Conservation (phyloP, 2,329 filamentous ascomycete species). For the Plenodomus tracheiphilus region DNA sequence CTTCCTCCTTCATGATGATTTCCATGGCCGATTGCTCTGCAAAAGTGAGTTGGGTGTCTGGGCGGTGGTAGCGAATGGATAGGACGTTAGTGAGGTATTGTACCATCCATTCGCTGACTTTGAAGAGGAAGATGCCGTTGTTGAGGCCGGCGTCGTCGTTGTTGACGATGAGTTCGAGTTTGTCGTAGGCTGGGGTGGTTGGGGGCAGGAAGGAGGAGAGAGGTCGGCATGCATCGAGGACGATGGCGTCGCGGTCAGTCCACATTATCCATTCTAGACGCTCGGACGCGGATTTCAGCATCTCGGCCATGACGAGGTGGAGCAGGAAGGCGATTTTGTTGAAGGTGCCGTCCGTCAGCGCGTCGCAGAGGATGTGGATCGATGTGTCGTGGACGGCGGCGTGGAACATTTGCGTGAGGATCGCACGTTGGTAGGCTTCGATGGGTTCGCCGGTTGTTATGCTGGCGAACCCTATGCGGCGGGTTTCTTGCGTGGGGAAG, state of each 20-base stretch:
- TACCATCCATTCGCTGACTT: slow-evolving; percentile 46
- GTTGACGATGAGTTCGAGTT: slow-evolving; percentile 40
- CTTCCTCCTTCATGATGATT: slow-evolving; percentile 35
- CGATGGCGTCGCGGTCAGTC: slow-evolving; percentile 50
- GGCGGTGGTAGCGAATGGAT: slow-evolving; percentile 44
- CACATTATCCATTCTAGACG: slow-evolving; percentile 50
- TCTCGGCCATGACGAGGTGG: slow-evolving; percentile 39
- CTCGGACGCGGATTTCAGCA: slow-evolving; percentile 44
- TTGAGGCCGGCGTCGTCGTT: slow-evolving; percentile 49
- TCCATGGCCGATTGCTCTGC: slow-evolving; percentile 50
- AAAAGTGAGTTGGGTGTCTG: slow-evolving; percentile 37
- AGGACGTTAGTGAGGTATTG: slow-evolving; percentile 45
- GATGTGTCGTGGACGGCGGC: slow-evolving; percentile 47
- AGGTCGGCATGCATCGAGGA: slow-evolving; percentile 49
- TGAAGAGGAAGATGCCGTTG: slow-evolving; percentile 48
- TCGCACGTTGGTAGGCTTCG: slow-evolving; percentile 45
- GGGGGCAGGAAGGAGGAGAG: slow-evolving; percentile 46
- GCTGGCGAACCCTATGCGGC: slow-evolving; percentile 37
- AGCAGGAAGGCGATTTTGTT: slow-evolving; percentile 52
- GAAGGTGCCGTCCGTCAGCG: slow-evolving; percentile 50
- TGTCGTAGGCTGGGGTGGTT: slow-evolving; percentile 1
- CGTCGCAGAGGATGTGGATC: slow-evolving; percentile 46
- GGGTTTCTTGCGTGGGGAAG: slow-evolving; percentile 11
- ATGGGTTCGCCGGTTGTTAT: slow-evolving; percentile 40
- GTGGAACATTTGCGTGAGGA: slow-evolving; percentile 48